These are phyloP conservation scores for Withania somnifera DNA, from an alignment of 305 asterid genomes.

Conservation along the genomic window DNA sequence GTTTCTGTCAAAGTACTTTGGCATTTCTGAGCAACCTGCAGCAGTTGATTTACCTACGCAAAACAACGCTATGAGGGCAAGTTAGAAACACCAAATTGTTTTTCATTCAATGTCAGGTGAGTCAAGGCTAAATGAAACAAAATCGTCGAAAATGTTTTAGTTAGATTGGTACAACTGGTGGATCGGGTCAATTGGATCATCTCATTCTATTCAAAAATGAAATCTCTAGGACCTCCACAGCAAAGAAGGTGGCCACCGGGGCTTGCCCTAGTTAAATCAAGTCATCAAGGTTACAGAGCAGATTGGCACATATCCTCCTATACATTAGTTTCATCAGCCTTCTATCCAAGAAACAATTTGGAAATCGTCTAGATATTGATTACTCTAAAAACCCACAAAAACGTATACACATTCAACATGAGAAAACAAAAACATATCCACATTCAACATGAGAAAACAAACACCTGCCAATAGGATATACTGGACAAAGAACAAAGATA, in stretches of 20 bases:
- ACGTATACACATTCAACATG: neutral
- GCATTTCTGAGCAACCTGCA: conserved; percentile 94
- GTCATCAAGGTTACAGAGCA: neutral
- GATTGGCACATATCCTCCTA: neutral
- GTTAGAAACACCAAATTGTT: neutral
- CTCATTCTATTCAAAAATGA: neutral
- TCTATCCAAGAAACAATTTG: neutral
- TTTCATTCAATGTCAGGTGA: neutral
- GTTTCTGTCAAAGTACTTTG: conserved; percentile 76
- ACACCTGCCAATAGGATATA: neutral
- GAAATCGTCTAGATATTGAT: neutral
- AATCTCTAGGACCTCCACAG: neutral
- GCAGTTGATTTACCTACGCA: conserved; percentile 75
- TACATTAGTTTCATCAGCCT: neutral
- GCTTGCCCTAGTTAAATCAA: neutral
- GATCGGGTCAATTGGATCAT: neutral
- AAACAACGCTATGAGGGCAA: neutral
- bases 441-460: neutral
- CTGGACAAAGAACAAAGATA: neutral
- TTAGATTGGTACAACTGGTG: neutral
- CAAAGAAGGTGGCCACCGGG: neutral
- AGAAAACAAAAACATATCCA: neutral
- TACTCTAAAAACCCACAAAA: neutral
- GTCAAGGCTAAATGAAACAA: neutral
- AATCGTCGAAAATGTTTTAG: too few species aligned